Evolutionary conservation across 148 eudicot genomes (phyloP).

Genomic region (Camellia japonica): DNA sequence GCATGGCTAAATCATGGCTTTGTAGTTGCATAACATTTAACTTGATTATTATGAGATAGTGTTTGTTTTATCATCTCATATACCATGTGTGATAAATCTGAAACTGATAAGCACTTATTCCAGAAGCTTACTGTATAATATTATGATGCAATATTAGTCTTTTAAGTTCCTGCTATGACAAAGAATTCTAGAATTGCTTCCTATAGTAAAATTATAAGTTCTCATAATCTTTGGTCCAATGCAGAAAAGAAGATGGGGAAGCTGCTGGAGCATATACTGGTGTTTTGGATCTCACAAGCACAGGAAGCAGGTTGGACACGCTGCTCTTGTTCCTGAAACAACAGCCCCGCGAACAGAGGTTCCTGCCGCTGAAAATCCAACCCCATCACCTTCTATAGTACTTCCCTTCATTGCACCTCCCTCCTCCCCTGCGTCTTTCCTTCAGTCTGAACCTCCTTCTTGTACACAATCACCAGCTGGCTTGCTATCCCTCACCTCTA

Average conservation of each 20-base stretch:
- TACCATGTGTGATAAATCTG: neutral
- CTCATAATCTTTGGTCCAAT: slow-evolving; percentile 11
- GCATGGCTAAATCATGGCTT: neutral
- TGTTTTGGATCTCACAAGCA: slow-evolving; percentile 74
- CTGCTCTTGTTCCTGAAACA: slow-evolving; percentile 77
- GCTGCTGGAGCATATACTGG: slow-evolving; percentile 65
- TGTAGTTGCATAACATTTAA: neutral
- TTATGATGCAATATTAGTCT: neutral
- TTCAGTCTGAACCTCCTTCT: slow-evolving; percentile 91
- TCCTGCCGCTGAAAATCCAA: slow-evolving; percentile 32
- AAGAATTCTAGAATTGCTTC: slow-evolving; percentile 1
- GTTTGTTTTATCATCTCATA: neutral
- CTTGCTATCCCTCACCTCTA: slow-evolving; percentile 49
- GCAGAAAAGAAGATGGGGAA: slow-evolving; percentile 87
- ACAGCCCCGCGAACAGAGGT: slow-evolving; percentile 32
- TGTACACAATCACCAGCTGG: slow-evolving; percentile 75
- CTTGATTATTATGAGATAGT: neutral
- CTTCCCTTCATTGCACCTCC: slow-evolving; percentile 90
- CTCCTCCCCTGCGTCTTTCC: slow-evolving; percentile 93
- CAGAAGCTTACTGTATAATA: neutral
- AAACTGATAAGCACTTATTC: neutral
- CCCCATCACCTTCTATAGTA: slow-evolving; percentile 39
- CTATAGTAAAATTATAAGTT: neutral
- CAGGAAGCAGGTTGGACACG: slow-evolving; percentile 63
- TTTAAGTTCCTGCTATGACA: neutral